phyloP scores from a whole-genome alignment of 164 flowering plant species.

The Sedum album region DNA sequence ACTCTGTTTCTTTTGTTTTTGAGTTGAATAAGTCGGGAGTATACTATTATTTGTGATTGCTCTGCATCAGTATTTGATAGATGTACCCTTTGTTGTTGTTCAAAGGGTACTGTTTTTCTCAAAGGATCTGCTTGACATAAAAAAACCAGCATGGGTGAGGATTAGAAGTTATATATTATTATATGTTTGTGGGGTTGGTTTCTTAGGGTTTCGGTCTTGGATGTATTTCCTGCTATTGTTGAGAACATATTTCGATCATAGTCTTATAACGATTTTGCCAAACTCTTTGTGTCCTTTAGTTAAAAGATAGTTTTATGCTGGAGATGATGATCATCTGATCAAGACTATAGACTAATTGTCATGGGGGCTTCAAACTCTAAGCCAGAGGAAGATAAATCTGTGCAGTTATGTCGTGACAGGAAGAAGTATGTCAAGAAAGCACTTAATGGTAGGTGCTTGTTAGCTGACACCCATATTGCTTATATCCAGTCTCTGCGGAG shows the following conservation, averaged over 20 bases:
- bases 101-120: background rate
- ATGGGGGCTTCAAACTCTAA: slow-evolving; percentile 81
- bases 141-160: background rate
- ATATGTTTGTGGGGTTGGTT: background rate
- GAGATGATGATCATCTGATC: background rate
- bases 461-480: slow-evolving; percentile 74
- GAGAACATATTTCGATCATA: no score
- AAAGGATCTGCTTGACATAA: no score
- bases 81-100: background rate
- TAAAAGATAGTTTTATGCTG: background rate
- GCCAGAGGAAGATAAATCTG: slow-evolving; percentile 75
- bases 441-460: slow-evolving; percentile 75
- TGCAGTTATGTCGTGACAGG: slow-evolving; percentile 78
- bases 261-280: no score
- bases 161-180: background rate
- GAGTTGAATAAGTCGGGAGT: background rate
- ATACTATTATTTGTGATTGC: background rate
- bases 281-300: background rate
- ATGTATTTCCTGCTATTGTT: no score
- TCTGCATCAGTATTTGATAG: background rate
- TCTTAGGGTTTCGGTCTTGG: no score
- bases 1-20: background rate
- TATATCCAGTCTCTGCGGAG: slow-evolving; percentile 60
- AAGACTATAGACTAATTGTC: background rate
- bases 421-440: slow-evolving; percentile 74